Conservation (phyloP, 768 basidiomycete genomes). For the Daedaleopsis sinensis region DNA sequence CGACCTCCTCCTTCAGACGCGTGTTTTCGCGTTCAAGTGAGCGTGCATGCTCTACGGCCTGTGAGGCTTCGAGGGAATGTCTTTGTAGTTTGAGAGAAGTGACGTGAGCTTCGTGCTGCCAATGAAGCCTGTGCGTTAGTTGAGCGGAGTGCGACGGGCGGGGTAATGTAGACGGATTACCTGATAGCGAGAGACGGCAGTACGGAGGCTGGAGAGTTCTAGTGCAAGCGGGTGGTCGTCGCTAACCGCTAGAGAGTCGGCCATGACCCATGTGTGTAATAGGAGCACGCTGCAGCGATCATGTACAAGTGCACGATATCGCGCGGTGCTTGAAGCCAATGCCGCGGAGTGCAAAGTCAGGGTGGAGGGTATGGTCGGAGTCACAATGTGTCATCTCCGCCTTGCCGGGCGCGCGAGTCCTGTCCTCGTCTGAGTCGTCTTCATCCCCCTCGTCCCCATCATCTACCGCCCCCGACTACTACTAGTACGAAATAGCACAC, state of each 20-base stretch:
- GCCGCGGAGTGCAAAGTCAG: no score
- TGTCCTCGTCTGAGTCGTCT: slow-evolving; percentile 19
- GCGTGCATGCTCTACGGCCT: slow-evolving; percentile 48
- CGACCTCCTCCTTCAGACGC: slow-evolving; percentile 56
- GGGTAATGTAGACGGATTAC: slow-evolving; percentile 22
- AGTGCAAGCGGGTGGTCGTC: slow-evolving; percentile 42
- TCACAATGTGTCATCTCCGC: slow-evolving; percentile 7
- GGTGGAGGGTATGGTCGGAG: neutral
- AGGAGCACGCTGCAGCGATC: slow-evolving; percentile 8
- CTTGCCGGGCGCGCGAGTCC: slow-evolving; percentile 4
- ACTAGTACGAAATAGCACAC: no score
- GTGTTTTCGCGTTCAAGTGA: slow-evolving; percentile 63
- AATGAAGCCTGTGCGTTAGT: slow-evolving; percentile 30
- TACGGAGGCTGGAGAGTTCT: slow-evolving; percentile 39
- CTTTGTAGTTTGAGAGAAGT: slow-evolving; percentile 70
- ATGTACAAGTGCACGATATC: neutral
- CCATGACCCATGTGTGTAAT: slow-evolving; percentile 24
- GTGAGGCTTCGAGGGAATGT: slow-evolving; percentile 55
- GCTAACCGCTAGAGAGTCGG: slow-evolving; percentile 12
- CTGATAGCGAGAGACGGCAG: slow-evolving; percentile 40
- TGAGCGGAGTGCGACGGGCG: slow-evolving; percentile 20
- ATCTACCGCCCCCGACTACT: neutral
- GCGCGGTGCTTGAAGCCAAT: neutral
- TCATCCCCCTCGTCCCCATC: slow-evolving; percentile 2
- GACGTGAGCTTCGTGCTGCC: slow-evolving; percentile 69